Conservation (phyloP, 805 yeast species). For the Priceomyces melissophilus region DNA sequence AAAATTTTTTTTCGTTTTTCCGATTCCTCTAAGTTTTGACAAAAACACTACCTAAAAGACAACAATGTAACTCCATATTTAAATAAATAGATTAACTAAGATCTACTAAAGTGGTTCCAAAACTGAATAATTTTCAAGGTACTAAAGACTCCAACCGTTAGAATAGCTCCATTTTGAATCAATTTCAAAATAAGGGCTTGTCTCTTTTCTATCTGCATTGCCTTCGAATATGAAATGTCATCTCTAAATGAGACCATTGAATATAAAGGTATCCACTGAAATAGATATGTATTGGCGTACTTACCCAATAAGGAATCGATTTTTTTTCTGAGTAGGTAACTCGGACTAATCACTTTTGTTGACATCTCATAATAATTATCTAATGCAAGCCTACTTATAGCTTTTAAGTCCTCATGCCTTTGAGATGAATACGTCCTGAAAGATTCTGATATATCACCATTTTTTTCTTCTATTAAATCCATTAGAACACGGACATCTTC, state of each 20-base stretch:
- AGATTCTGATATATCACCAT: slow-evolving; percentile 43
- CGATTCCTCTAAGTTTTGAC: slow-evolving; percentile 6
- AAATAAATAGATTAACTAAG: not conserved
- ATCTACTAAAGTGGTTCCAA: slow-evolving; percentile 1
- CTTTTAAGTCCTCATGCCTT: slow-evolving; percentile 64
- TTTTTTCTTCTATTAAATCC: slow-evolving; percentile 35
- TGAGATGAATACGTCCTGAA: slow-evolving; percentile 51
- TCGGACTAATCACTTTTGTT: slow-evolving; percentile 60
- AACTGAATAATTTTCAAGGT: slow-evolving; percentile 9
- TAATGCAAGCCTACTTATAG: slow-evolving; percentile 76
- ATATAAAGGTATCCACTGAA: slow-evolving; percentile 78
- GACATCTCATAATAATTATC: slow-evolving; percentile 87
- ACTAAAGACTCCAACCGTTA: slow-evolving; percentile 5
- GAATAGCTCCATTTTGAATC: slow-evolving; percentile 18
- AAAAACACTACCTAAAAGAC: slow-evolving; percentile 2
- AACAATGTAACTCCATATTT: not conserved
- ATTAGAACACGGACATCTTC: slow-evolving; percentile 78
- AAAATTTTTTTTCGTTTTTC: slow-evolving; percentile 1
- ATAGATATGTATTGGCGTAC: slow-evolving; percentile 43
- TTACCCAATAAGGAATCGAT: slow-evolving; percentile 65
- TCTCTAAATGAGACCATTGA: slow-evolving; percentile 89
- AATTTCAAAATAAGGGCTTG: slow-evolving; percentile 51
- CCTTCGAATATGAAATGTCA: slow-evolving; percentile 74
- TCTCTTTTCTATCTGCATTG: slow-evolving; percentile 50
- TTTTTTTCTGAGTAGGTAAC: slow-evolving; percentile 62